Evolutionary conservation across 75 land plant genomes (phyloP).

Genomic region (Ceratopteris richardii): DNA sequence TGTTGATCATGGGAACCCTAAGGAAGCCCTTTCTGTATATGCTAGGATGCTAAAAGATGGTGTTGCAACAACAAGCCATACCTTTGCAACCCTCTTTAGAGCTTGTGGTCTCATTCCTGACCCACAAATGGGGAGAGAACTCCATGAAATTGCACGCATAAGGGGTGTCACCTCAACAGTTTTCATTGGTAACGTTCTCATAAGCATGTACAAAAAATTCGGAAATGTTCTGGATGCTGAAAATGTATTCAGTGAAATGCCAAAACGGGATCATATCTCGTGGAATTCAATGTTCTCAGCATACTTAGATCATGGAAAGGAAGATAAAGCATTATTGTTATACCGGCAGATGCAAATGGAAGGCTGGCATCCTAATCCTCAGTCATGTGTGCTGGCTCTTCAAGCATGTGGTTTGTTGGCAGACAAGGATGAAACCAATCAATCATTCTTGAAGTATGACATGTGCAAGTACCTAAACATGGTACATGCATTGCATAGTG

Average conservation of each 20-base stretch:
- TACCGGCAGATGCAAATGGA: conserved; percentile 1
- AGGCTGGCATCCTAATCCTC: neutral
- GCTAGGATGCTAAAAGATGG: neutral
- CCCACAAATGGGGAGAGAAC: neutral
- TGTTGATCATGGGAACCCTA: neutral
- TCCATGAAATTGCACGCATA: neutral
- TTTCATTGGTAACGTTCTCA: conserved; percentile 37
- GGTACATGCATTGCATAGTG: conserved; percentile 27
- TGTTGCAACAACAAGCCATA: neutral
- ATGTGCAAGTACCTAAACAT: neutral
- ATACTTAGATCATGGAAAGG: neutral
- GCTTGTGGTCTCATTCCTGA: neutral
- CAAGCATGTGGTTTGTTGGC: neutral
- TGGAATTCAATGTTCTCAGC: conserved; percentile 44
- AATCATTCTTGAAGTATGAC: conserved; percentile 5
- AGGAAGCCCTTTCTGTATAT: neutral
- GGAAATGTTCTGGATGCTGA: conserved; percentile 30
- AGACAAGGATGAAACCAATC: neutral
- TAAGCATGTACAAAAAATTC: conserved; percentile 30
- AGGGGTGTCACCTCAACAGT: neutral
- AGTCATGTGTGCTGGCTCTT: neutral
- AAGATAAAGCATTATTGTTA: neutral
- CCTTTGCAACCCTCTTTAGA: neutral
- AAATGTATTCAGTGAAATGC: conserved; percentile 49
- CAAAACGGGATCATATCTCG: conserved; percentile 31